A percentile compares a stretch with the other conserved stretches of the same genome.
These are phyloP conservation scores for Platanthera zijinensis DNA, from an alignment of 106 monocot species.

Conservation along the genomic window DNA sequence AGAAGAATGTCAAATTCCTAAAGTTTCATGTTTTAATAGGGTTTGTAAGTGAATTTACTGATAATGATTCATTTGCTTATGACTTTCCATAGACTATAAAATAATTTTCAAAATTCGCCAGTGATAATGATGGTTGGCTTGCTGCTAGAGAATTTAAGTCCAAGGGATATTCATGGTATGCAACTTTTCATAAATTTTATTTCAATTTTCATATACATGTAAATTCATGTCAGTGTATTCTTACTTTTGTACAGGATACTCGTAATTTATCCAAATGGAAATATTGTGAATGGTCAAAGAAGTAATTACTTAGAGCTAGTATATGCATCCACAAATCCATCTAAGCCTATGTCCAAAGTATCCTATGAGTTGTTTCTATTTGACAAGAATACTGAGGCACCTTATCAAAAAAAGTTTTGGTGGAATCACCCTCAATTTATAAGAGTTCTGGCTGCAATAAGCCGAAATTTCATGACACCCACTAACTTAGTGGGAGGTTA, in stretches of 20 bases:
- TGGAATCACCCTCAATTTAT: too few species aligned
- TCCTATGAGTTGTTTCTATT: conserved; percentile 10
- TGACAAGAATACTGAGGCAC: conserved; percentile 1
- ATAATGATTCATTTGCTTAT: neutral
- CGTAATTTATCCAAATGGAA: conserved; percentile 1
- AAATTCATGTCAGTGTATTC: neutral
- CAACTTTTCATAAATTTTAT: neutral
- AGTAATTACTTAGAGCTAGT: conserved; percentile 2
- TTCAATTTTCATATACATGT: neutral
- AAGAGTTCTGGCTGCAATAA: too few species aligned
- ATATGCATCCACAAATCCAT: neutral
- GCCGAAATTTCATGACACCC: too few species aligned
- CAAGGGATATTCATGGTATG: neutral
- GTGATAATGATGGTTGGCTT: neutral
- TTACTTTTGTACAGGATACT: neutral
- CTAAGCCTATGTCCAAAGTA: neutral
- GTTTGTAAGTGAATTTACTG: neutral
- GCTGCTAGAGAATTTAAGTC: neutral
- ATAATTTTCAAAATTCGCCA: neutral
- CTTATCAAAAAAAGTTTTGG: too few species aligned
- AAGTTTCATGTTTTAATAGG: neutral
- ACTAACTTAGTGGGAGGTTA: too few species aligned
- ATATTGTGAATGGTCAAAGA: conserved; percentile 1
- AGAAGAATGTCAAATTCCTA: too few species aligned
- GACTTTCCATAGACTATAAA: conserved; percentile 5